Evolutionary conservation across 441 rosid species (phyloP).

Genomic region (Corymbia calophylla): DNA sequence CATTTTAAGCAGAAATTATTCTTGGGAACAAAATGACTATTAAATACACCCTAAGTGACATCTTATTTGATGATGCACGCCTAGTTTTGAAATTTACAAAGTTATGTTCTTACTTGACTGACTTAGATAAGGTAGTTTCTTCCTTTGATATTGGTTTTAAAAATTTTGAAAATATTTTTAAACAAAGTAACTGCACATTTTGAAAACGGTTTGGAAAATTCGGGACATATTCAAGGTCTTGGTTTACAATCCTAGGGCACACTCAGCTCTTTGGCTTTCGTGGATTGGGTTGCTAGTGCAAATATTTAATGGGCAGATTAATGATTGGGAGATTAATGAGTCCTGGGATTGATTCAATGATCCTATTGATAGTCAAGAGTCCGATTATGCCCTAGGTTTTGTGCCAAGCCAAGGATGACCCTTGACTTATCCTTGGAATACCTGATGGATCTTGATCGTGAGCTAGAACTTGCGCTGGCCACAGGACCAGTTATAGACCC

Average conservation of each 20-base stretch:
- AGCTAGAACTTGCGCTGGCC: no score
- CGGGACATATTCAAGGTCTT: not conserved
- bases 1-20: no score
- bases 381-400: no score
- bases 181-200: not conserved
- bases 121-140: not conserved
- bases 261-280: not conserved
- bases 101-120: not conserved
- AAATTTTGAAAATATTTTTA: not conserved
- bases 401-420: no score
- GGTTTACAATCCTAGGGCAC: not conserved
- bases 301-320: not conserved
- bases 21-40: no score
- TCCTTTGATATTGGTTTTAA: not conserved
- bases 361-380: no score
- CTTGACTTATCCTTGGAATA: no score
- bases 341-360: no score
- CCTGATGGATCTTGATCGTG: no score
- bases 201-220: not conserved
- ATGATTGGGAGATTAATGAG: not conserved
- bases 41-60: not conserved
- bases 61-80: not conserved
- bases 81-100: not conserved
- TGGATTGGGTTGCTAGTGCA: not conserved
- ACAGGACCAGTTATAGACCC: no score